Conservation (phyloP, 2,329 filamentous ascomycete species). For the Cladosporium colombiae region DNA sequence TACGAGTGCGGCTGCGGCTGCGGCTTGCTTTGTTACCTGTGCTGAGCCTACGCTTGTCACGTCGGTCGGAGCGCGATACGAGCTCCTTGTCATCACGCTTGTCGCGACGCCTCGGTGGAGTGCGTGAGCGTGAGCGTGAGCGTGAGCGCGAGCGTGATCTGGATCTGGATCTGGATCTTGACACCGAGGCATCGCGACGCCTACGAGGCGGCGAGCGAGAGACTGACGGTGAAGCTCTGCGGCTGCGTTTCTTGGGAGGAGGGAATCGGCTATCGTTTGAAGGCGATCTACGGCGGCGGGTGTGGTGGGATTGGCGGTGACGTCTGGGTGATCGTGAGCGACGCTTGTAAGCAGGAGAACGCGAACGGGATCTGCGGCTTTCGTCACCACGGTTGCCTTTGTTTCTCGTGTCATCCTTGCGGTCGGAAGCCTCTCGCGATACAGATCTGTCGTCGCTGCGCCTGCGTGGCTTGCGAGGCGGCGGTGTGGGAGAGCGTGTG, state of each 20-base stretch:
- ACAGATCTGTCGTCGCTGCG: slow-evolving; percentile 12
- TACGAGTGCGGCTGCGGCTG: slow-evolving; percentile 2
- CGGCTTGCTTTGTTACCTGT: slow-evolving; percentile 9
- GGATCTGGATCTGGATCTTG: slow-evolving; percentile 14
- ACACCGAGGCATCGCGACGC: slow-evolving; percentile 10
- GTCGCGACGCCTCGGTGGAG: slow-evolving; percentile 8
- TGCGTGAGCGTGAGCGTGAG: slow-evolving; percentile 11
- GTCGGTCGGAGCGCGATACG: background rate
- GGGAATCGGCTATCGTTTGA: slow-evolving; percentile 20
- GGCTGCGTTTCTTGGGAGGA: slow-evolving; percentile 31
- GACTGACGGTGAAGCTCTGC: slow-evolving; percentile 22
- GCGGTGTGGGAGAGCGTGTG: slow-evolving; percentile 13
- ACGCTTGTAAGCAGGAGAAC: slow-evolving; percentile 20
- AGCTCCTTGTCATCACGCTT: slow-evolving; percentile 14
- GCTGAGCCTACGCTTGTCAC: slow-evolving; percentile 17
- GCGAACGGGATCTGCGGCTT: slow-evolving; percentile 23
- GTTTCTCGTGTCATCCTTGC: slow-evolving; percentile 13
- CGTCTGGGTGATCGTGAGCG: slow-evolving; percentile 34
- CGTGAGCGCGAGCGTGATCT: no score
- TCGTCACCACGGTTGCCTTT: slow-evolving; percentile 18
- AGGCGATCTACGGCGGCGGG: slow-evolving; percentile 15
- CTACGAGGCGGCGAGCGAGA: slow-evolving; percentile 25
- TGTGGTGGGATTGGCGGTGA: slow-evolving; percentile 16
- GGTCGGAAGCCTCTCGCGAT: slow-evolving; percentile 8
- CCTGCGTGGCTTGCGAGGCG: slow-evolving; percentile 17